Evolutionary conservation across 768 basidiomycete species (phyloP), one percentile per base, ranked within the genome.

Genomic region (Tubosaeta sp.): DNA sequence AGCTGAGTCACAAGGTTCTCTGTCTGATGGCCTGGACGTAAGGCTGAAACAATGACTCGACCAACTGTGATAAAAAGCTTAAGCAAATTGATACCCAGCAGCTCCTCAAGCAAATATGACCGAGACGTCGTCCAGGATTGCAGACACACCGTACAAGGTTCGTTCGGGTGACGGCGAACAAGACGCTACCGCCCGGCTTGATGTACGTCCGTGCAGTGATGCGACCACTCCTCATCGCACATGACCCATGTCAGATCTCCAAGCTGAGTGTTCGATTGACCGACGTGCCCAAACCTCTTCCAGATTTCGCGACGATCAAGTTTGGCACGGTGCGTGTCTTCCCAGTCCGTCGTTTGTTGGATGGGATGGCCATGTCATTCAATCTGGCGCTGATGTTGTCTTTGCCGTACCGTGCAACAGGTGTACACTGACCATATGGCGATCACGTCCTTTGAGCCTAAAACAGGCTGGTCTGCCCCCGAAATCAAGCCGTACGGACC

Each of bases 401-500:
- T 2, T 16, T n/a, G 12, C 6, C 3, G n/a, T 3, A 14, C n/a
- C 18, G 19, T 13, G 16, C 1, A 4, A 12, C 54, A 85, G 83
- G 69, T 71, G n/a, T 76, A 79, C 63, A 82, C 81, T 5, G 88
- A 93, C 69, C 87, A 93, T 66, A 92, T 92, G 87, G 76, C 87
- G 27, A 67, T 84, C 31, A 71, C 77, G 21, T 73, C 76, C n/a
- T 88, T 81, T 69, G 74, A 84, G 44, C 83, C 84, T 0, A 56
- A 64, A 16, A 73, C 67, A 4, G 87, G 88, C 10, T 90, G 88
- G 88, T 79, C 79, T 8, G 69, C 75, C 1, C 88, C 88, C 0
- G 79, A 85, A 58, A 86, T 90, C 61, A 83, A 80, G 59, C 86
- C 87, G 0, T 88, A 86, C 57, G 80, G 70, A 7, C 81, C 81